A percentile compares a stretch with the other conserved stretches of the same genome.
phyloP scores from a whole-genome alignment of 306 rosid genomes.

The Castanea mollissima region DNA sequence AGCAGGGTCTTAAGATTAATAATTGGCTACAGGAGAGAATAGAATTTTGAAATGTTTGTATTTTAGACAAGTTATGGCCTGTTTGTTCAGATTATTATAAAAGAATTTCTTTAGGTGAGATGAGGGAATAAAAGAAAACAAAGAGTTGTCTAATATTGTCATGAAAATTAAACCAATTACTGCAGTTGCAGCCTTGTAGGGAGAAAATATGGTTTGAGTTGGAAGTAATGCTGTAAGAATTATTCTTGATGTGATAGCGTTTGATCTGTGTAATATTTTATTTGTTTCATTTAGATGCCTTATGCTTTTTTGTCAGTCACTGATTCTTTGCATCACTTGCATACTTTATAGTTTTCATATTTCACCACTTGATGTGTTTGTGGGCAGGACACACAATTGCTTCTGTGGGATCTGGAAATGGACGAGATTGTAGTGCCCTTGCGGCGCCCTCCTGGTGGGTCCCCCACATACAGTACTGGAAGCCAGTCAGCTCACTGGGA shows the following conservation, averaged over 20 bases:
- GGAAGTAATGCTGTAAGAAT: not conserved
- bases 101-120: not conserved
- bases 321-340: not conserved
- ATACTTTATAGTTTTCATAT: slow-evolving; percentile 12
- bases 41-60: not conserved
- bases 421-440: slow-evolving; percentile 91
- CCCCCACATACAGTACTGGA: slow-evolving; percentile 88
- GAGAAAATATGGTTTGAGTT: not conserved
- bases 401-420: slow-evolving; percentile 88
- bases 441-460: slow-evolving; percentile 89
- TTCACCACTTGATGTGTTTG: not conserved
- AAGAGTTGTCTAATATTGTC: not conserved
- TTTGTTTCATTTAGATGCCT: not conserved
- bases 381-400: slow-evolving; percentile 88
- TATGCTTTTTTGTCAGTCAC: not conserved
- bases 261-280: slow-evolving; percentile 3
- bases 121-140: not conserved
- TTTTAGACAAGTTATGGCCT: not conserved
- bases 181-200: not conserved
- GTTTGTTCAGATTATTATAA: not conserved
- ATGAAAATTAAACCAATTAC: not conserved
- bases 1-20: not conserved
- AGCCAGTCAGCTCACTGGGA: slow-evolving; percentile 98
- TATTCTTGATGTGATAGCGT: not conserved
- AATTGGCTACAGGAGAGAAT: not conserved